Evolutionary conservation across 2,329 filamentous ascomycete species (phyloP).

Genomic region (Xylariaceae sp.): DNA sequence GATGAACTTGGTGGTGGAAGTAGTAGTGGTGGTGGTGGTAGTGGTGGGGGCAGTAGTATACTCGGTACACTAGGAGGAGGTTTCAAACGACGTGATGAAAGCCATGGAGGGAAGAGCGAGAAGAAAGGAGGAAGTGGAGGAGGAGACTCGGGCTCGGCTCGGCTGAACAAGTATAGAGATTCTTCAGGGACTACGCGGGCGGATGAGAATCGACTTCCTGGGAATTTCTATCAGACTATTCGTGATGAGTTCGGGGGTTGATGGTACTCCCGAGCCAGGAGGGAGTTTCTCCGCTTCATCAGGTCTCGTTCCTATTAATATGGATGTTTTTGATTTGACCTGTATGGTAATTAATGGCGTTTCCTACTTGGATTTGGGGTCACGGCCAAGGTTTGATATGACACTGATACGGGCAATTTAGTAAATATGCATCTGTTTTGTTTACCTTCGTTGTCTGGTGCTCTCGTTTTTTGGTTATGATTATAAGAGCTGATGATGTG

Average conservation of each 20-base stretch:
- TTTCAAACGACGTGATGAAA: too few species aligned
- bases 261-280: neutral
- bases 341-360: too few species aligned
- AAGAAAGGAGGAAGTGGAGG: neutral
- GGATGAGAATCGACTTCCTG: slow-evolving; percentile 6
- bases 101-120: neutral
- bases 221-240: slow-evolving; percentile 8
- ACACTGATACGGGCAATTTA: too few species aligned
- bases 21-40: neutral
- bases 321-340: too few species aligned
- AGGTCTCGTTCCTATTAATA: too few species aligned
- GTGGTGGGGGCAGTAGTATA: neutral
- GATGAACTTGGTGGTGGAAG: slow-evolving; percentile 2
- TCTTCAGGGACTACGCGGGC: slow-evolving; percentile 1
- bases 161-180: slow-evolving; percentile 6
- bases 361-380: too few species aligned
- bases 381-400: too few species aligned
- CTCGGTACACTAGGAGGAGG: neutral
- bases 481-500: too few species aligned
- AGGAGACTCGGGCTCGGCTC: neutral
- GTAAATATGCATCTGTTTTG: too few species aligned
- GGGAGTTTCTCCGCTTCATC: too few species aligned
- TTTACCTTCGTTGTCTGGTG: too few species aligned
- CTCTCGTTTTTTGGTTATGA: too few species aligned
- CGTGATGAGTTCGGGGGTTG: slow-evolving; percentile 8